Base-by-base conservation (phyloP, 768 basidiomycete genomes). In the Lyophyllum atratum region DNA sequence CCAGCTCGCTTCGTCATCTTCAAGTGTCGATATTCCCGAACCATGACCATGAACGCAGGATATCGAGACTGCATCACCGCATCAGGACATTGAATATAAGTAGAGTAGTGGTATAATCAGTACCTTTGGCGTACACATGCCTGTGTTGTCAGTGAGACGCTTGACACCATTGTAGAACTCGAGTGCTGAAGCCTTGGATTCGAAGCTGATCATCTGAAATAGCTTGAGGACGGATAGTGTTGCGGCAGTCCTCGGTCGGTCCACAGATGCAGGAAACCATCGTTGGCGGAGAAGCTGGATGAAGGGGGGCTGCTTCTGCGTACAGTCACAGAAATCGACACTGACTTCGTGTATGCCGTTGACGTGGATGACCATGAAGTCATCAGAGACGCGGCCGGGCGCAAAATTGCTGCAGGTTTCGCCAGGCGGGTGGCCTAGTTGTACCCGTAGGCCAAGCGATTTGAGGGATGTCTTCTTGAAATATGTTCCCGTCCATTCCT, bases 251-350 rank as follows among this genome's bases (percentile, higher is more conserved):
- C 67, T 64, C 1, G 70, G 71, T 11, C 60, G 33, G 0, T 29
- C 45, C 0, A 58, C 50, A 5, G 70, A 70, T 19, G 66, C 65
- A 19, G 73, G 72, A 34, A 49, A 70, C 22, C 63, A 55, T 0
- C 63, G 45, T 33, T 56, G 54, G 7, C 66, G 64, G 1, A 79
- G 68, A 0, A 78, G 66, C 44, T 79, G 75, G 2, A 55, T 53
- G 2, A 55, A 44, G 14, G 57, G 55, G 4, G 19, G 48, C 14
- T 52, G 29, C 1, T 56, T 42, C 2, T 21, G 22, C 25, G 56
- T 31, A 33, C 74, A 76, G 0, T 61, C 65, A 54, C 74, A 76
- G 47, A 69, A 75, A 26, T 68, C 61, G 14, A 75, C n/a, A 0
- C 53, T 53, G 14, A 75, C 65, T 5, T 55, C 31, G 34, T 75